Percentiles rank a stretch among this genome's conserved stretches.
Conservation (phyloP, 108 stramenopile species). For the Discostella stelligeroides region DNA sequence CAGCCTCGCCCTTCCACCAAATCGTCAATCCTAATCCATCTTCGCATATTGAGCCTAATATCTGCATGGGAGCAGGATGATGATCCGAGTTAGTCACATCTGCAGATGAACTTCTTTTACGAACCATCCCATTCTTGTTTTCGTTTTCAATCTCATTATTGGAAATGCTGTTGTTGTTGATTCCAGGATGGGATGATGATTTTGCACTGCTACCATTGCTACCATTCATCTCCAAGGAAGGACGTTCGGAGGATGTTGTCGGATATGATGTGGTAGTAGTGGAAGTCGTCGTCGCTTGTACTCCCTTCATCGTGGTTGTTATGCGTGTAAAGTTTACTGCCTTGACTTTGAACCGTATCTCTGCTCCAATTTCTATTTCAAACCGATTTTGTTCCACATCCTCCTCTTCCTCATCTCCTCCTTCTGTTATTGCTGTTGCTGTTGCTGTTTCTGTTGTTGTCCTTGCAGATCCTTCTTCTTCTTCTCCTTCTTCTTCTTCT, state of each 20-base stretch:
- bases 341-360: slow-evolving; percentile 89
- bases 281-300: slow-evolving; percentile 77
- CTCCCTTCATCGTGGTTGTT: slow-evolving; percentile 84
- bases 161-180: slow-evolving; percentile 12
- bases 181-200: slow-evolving; percentile 28
- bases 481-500: slow-evolving; percentile 32
- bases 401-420: no score
- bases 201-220: slow-evolving; percentile 20
- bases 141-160: slow-evolving; percentile 13
- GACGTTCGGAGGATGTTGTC: slow-evolving; percentile 10
- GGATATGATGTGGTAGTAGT: slow-evolving; percentile 35
- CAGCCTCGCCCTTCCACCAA: slow-evolving; percentile 81
- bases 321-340: slow-evolving; percentile 86
- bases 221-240: no score
- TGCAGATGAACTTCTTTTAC: slow-evolving; percentile 75
- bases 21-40: slow-evolving; percentile 83
- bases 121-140: slow-evolving; percentile 38
- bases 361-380: slow-evolving; percentile 83
- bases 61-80: slow-evolving; percentile 76
- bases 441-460: slow-evolving; percentile 5
- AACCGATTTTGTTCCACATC: slow-evolving; percentile 53
- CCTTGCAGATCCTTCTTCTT: slow-evolving; percentile 15
- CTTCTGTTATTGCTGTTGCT: no score
- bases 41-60: slow-evolving; percentile 87
- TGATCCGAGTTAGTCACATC: slow-evolving; percentile 64